phyloP scores from a whole-genome alignment of 2,329 filamentous ascomycete species.

The Pseudogymnoascus pannorum region DNA sequence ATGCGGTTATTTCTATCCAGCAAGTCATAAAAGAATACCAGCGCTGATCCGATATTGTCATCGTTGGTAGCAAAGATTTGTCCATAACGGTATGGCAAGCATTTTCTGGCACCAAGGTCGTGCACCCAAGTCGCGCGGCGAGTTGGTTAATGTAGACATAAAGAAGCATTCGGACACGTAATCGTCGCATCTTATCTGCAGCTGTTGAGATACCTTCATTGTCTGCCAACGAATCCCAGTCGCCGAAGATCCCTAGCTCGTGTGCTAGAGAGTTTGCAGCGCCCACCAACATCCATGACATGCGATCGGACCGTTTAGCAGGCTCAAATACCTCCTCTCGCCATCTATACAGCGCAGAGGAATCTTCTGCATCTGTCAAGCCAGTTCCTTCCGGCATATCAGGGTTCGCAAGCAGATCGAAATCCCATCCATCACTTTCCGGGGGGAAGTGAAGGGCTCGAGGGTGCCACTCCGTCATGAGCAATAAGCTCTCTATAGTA shows the following conservation, averaged over 20 bases:
- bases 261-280: constrained; percentile 45
- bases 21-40: constrained; percentile 46
- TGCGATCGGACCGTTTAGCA: constrained; percentile 46
- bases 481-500: constrained; percentile 44
- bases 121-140: constrained; percentile 43
- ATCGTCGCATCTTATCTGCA: constrained; percentile 25
- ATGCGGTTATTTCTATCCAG: constrained; percentile 41
- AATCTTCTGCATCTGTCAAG: constrained; percentile 26
- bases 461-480: constrained; percentile 51
- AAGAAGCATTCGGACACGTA: constrained; percentile 32
- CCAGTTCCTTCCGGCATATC: constrained; percentile 30
- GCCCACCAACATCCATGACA: constrained; percentile 54
- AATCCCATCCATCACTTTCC: constrained; percentile 47
- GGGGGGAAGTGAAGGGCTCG: constrained; percentile 47
- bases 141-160: constrained; percentile 45
- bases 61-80: constrained; percentile 25
- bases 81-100: constrained; percentile 33
- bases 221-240: constrained; percentile 25
- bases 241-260: constrained; percentile 44
- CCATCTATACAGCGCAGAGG: constrained; percentile 30
- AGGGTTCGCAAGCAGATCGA: constrained; percentile 38
- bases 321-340: constrained; percentile 40
- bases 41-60: constrained; percentile 32
- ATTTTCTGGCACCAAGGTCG: constrained; percentile 43
- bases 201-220: constrained; percentile 22